A percentile compares a stretch with the other conserved stretches of the same genome.
These are phyloP conservation scores for Dalbergia cultrata DNA, from an alignment of 306 rosid genomes.

Conservation along the genomic window DNA sequence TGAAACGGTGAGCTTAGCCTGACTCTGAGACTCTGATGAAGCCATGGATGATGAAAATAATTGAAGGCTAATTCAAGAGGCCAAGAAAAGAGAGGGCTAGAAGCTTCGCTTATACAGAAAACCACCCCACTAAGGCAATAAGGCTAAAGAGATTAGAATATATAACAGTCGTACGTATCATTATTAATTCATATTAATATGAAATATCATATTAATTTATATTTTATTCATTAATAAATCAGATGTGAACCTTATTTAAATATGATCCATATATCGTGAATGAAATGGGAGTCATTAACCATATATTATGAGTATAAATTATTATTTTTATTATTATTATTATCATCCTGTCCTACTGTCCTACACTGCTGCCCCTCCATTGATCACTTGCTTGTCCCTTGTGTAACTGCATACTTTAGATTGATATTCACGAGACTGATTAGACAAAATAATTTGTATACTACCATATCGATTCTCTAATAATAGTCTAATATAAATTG, in stretches of 20 bases:
- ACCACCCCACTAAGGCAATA: background rate
- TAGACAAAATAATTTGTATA: too few species aligned
- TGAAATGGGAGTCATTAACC: too few species aligned
- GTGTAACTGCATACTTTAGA: background rate
- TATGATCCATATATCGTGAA: too few species aligned
- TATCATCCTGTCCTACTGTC: background rate
- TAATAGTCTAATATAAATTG: too few species aligned
- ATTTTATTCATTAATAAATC: too few species aligned
- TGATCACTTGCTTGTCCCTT: background rate
- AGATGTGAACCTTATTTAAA: too few species aligned
- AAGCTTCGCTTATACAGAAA: slow-evolving; percentile 32
- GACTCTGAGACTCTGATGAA: slow-evolving; percentile 40
- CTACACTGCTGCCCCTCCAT: background rate
- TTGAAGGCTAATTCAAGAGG: background rate
- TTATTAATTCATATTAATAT: too few species aligned
- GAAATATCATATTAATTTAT: too few species aligned
- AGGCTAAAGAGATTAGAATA: background rate
- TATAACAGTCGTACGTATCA: background rate
- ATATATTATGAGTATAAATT: too few species aligned
- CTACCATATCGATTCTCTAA: too few species aligned
- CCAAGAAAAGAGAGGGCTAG: background rate
- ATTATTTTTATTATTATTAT: too few species aligned
- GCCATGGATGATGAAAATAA: slow-evolving; percentile 57
- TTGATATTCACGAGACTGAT: background rate
- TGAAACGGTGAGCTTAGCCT: slow-evolving; percentile 53